A percentile compares a stretch with the other conserved stretches of the same genome.
Evolutionary conservation across 2,329 filamentous ascomycete genomes (phyloP).

Genomic region (Fusarium clavum): DNA sequence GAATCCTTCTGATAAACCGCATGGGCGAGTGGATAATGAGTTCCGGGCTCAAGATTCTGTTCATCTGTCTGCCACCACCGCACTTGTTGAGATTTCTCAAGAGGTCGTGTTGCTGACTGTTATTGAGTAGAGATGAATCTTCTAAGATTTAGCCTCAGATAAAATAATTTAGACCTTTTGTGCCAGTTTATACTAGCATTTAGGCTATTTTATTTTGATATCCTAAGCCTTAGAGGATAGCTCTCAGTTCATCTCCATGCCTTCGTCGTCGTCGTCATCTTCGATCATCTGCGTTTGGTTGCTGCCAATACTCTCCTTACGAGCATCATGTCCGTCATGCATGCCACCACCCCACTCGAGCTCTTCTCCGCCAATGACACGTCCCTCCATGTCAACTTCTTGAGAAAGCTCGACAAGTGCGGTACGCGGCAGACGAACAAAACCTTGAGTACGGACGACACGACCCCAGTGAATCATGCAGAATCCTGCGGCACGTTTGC

Average conservation of each 20-base stretch:
- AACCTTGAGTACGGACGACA: slow-evolving; percentile 88
- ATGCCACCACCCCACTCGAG: slow-evolving; percentile 66
- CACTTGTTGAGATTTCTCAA: too few relatives aligned
- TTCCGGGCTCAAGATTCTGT: too few relatives aligned
- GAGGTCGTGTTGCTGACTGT: too few relatives aligned
- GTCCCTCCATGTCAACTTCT: slow-evolving; percentile 92
- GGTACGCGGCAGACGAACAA: slow-evolving; percentile 80
- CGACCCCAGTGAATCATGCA: slow-evolving; percentile 96
- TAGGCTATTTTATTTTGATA: too few relatives aligned
- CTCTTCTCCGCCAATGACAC: slow-evolving; percentile 89
- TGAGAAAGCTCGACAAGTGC: slow-evolving; percentile 92
- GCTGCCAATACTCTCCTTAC: slow-evolving; percentile 71
- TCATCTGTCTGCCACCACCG: too few relatives aligned
- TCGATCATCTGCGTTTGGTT: slow-evolving; percentile 68
- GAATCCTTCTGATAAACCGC: not conserved
- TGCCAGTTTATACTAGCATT: too few relatives aligned
- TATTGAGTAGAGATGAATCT: too few relatives aligned
- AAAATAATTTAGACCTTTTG: too few relatives aligned
- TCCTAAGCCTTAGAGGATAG: not conserved
- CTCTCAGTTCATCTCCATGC: slow-evolving; percentile 66
- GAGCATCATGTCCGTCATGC: slow-evolving; percentile 55
- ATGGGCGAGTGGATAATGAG: not conserved
- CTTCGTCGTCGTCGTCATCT: slow-evolving; percentile 67
- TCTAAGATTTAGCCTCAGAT: too few relatives aligned
- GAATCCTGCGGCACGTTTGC: slow-evolving; percentile 86